phyloP scores from a whole-genome alignment of 2,329 filamentous ascomycete species.

The Drechslera avenae region DNA sequence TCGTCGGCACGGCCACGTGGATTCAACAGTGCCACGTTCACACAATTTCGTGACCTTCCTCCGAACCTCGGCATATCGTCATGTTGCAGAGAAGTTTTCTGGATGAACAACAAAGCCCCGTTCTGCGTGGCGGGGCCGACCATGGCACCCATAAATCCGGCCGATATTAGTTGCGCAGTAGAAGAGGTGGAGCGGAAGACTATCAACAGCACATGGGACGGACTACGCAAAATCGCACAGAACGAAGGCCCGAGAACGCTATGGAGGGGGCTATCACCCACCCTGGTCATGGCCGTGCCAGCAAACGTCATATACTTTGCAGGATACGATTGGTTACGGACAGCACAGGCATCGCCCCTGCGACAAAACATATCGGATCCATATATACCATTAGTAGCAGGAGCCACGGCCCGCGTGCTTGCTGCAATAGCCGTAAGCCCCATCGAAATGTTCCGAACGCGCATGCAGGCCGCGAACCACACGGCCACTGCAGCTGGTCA shows the following conservation, averaged over 20 bases:
- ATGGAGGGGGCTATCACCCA: conserved; percentile 94
- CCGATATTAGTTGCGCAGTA: conserved; percentile 71
- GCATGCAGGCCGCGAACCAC: conserved; percentile 77
- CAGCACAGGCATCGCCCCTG: conserved; percentile 74
- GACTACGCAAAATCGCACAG: conserved; percentile 88
- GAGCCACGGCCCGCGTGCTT: conserved; percentile 75
- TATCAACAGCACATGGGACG: conserved; percentile 90
- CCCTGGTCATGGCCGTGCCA: conserved; percentile 89
- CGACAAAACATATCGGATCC: conserved; percentile 61
- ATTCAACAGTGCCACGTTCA: conserved; percentile 38
- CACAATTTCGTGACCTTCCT: conserved; percentile 69
- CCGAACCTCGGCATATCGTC: conserved; percentile 88
- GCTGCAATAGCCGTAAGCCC: conserved; percentile 85
- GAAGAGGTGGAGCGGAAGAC: conserved; percentile 83
- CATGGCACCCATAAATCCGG: conserved; percentile 50
- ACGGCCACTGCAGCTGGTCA: conserved; percentile 61
- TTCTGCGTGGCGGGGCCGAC: conserved; percentile 75
- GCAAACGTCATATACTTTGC: conserved; percentile 99
- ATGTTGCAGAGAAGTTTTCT: conserved; percentile 97
- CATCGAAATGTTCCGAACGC: conserved; percentile 91
- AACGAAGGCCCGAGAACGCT: conserved; percentile 87
- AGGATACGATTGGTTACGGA: conserved; percentile 93
- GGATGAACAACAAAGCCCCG: conserved; percentile 82
- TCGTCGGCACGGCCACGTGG: conserved; percentile 58
- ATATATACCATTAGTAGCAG: conserved; percentile 80